Percentiles rank a stretch among this genome's conserved stretches.
Evolutionary conservation across 495 filamentous ascomycete species (phyloP).

Genomic region (Haplographium delicatum): DNA sequence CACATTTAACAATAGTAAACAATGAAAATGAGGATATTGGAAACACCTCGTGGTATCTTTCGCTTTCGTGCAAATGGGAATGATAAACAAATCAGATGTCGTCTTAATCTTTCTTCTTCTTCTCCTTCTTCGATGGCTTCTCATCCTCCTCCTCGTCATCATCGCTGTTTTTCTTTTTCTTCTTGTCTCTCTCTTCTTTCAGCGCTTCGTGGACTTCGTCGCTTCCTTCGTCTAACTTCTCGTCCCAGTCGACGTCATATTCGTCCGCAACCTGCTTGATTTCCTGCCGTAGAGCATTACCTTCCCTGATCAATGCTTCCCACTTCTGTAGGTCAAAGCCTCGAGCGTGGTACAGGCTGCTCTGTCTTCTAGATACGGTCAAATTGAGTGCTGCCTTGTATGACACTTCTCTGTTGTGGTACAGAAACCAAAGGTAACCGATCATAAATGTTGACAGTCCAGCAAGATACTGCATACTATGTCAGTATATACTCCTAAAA

Average conservation of each 20-base stretch:
- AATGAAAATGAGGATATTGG: no score
- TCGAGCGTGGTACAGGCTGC: conserved; percentile 64
- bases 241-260: conserved; percentile 95
- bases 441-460: conserved; percentile 78
- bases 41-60: no score
- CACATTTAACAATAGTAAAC: no score
- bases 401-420: conserved; percentile 82
- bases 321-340: conserved; percentile 74
- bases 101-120: no score
- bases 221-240: conserved; percentile 68
- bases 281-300: conserved; percentile 71
- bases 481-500: conserved; percentile 15
- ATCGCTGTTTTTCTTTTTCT: conserved; percentile 39
- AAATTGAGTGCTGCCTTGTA: conserved; percentile 82
- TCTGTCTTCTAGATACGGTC: conserved; percentile 73
- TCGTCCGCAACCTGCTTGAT: conserved; percentile 77
- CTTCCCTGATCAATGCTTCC: conserved; percentile 76
- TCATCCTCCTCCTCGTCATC: conserved; percentile 26
- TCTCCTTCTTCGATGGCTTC: conserved; percentile 37
- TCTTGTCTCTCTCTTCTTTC: conserved; percentile 51
- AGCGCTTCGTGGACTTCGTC: conserved; percentile 67
- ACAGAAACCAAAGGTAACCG: conserved; percentile 91
- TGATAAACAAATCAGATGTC: no score
- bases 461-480: conserved; percentile 79
- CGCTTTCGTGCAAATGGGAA: not conserved